Percentiles rank a stretch among this genome's conserved stretches.
Conservation (phyloP, 176 grass and related monocot genomes). For the Bolboschoenus planiculmis region DNA sequence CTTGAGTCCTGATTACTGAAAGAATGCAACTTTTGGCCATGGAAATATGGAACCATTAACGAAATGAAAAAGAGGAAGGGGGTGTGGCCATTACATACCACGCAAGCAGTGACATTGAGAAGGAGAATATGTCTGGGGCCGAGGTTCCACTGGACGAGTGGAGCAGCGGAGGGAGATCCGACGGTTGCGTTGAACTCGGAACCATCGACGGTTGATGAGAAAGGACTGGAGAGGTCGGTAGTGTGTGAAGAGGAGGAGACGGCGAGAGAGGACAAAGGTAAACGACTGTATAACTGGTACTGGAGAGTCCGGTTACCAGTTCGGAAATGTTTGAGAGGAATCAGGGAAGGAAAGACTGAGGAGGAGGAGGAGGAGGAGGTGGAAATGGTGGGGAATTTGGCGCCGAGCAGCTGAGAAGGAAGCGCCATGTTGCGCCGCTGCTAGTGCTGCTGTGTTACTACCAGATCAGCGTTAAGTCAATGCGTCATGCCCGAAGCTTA, state of each 20-base stretch:
- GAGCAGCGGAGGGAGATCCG: neutral
- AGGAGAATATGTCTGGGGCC: conserved; percentile 28
- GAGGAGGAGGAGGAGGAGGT: conserved; percentile 20
- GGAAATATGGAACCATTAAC: too few relatives aligned
- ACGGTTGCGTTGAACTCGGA: conserved; percentile 1
- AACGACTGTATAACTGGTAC: neutral
- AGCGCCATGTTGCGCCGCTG: neutral
- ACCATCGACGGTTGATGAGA: neutral
- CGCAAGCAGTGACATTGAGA: conserved; percentile 44
- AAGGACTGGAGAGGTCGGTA: neutral
- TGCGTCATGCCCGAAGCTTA: too few relatives aligned
- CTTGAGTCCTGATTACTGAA: neutral
- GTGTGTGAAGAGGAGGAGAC: neutral
- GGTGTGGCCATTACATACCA: too few relatives aligned
- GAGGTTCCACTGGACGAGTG: conserved; percentile 12
- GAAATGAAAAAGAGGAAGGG: too few relatives aligned
- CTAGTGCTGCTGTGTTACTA: neutral
- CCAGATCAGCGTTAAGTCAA: too few relatives aligned
- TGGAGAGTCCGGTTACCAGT: conserved; percentile 3
- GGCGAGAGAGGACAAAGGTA: neutral
- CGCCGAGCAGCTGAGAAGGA: neutral
- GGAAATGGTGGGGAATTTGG: neutral
- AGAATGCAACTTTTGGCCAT: neutral
- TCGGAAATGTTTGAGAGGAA: neutral
- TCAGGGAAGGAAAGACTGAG: neutral